Base-by-base conservation (phyloP, 495 filamentous ascomycete species). In the Hypoxylon cercidicola region DNA sequence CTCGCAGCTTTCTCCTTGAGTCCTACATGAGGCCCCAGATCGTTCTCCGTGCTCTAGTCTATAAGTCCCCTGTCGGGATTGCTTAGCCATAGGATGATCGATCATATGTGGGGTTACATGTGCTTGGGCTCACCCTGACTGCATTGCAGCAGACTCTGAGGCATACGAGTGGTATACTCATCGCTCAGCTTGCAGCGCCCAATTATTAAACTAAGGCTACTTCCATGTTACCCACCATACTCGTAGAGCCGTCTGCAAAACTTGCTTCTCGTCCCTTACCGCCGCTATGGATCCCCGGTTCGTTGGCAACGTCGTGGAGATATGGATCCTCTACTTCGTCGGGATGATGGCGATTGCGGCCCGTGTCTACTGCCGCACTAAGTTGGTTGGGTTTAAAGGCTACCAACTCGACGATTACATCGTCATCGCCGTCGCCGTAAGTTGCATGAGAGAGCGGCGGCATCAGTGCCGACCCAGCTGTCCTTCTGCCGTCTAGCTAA, bases 341-440 rank as follows among this genome's bases (percentile, higher is more conserved):
- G 53, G 53, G 15, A 19, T 15, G 25, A 19, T 58, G 18, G 34
- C 11, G 3, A 58, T 58, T 30, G 55, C 32, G 11, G 49, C 58
- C 1, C 58, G 58, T 11, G 20, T 62, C 13, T 54, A 47, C 21
- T 55, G 41, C n/a, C 49, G 58, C 7, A 54, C 41, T 15, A 47
- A 47, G 20, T 20, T 54, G 19, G 58, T 54, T 30, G 49, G 56
- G 4, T 9, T 43, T 13, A 60, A 35, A 11, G 56, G 56, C 2
- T 60, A 60, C 21, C 56, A 52, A 21, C 23, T 44, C 4, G 56
- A 60, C 34, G 56, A 60, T 35, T 60, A 60, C 20, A 37, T 52
- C 23, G 44, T 52, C 37, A 44, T 60, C 34, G 44, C 40, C 15
- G 46, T 60, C 11, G 37, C 41, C 11, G 56, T 60, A 52, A 60